Evolutionary conservation across 2,329 filamentous ascomycete species (phyloP).

Genomic region (Grosmannia huntii): DNA sequence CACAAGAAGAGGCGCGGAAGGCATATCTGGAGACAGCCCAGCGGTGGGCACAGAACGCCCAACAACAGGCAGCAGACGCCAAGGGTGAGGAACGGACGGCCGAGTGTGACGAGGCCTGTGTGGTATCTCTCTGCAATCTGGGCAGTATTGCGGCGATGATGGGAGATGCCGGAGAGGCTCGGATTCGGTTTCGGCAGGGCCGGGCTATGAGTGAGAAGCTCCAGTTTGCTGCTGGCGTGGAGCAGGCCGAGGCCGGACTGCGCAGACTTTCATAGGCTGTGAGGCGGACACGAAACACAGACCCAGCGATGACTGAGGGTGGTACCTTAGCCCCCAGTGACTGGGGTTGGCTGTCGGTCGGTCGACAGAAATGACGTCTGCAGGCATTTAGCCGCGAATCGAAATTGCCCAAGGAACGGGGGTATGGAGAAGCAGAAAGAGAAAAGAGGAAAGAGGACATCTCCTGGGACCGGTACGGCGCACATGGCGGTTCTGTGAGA

Average conservation of each 20-base stretch:
- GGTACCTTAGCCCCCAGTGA: neutral
- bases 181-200: constrained; percentile 56
- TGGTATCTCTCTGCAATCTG: constrained; percentile 73
- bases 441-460: too few species aligned
- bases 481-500: neutral
- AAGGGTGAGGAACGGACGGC: constrained; percentile 52
- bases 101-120: constrained; percentile 76
- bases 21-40: constrained; percentile 56
- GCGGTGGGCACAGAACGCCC: constrained; percentile 68
- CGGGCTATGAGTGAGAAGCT: constrained; percentile 44
- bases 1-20: constrained; percentile 33
- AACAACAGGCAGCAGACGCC: constrained; percentile 53
- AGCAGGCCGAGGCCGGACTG: constrained; percentile 40
- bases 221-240: constrained; percentile 36
- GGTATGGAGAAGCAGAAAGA: neutral
- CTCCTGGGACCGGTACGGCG: too few species aligned
- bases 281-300: neutral
- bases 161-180: constrained; percentile 52
- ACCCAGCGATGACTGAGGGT: neutral
- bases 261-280: neutral
- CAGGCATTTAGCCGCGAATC: neutral
- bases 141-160: constrained; percentile 72
- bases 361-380: neutral
- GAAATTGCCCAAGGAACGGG: neutral
- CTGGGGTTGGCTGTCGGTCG: too few species aligned